phyloP scores from a whole-genome alignment of 768 basidiomycete genomes.

The Russula abietina region DNA sequence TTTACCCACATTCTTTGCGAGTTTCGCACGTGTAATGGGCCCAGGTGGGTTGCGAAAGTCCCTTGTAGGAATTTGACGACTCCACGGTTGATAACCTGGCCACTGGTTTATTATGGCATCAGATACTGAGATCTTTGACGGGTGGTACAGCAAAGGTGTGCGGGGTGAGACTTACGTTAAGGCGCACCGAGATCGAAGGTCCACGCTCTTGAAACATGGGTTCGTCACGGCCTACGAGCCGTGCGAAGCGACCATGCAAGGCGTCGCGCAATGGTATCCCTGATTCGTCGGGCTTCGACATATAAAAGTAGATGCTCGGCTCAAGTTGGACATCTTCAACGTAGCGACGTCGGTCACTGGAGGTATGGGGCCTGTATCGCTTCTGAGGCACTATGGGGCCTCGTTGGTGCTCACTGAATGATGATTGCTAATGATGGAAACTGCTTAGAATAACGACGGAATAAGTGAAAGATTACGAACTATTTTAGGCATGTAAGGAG shows the following conservation, averaged over 20 bases:
- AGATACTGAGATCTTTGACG: conserved; percentile 12
- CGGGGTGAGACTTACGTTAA: conserved; percentile 47
- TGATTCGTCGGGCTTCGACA: conserved; percentile 46
- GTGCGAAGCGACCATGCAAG: conserved; percentile 50
- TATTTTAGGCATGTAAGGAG: neutral
- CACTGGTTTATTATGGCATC: conserved; percentile 42
- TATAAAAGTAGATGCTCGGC: conserved; percentile 57
- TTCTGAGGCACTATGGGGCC: conserved; percentile 51
- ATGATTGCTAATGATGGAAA: neutral
- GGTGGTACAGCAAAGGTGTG: conserved; percentile 16
- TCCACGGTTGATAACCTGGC: conserved; percentile 76
- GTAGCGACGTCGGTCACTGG: conserved; percentile 68
- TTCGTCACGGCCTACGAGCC: conserved; percentile 53
- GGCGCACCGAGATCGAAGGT: conserved; percentile 71
- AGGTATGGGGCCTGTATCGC: conserved; percentile 74
- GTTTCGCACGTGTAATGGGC: conserved; percentile 67
- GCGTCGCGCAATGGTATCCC: conserved; percentile 64
- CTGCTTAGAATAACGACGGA: neutral
- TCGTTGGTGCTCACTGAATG: conserved; percentile 28
- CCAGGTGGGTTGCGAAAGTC: conserved; percentile 75
- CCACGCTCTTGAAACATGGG: conserved; percentile 66
- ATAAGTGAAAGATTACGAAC: neutral
- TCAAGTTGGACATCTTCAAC: conserved; percentile 64
- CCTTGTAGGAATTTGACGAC: conserved; percentile 74
- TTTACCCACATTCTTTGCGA: conserved; percentile 76